phyloP scores from a whole-genome alignment of 139 green algal genomes.

The Coelastrella sp. region DNA sequence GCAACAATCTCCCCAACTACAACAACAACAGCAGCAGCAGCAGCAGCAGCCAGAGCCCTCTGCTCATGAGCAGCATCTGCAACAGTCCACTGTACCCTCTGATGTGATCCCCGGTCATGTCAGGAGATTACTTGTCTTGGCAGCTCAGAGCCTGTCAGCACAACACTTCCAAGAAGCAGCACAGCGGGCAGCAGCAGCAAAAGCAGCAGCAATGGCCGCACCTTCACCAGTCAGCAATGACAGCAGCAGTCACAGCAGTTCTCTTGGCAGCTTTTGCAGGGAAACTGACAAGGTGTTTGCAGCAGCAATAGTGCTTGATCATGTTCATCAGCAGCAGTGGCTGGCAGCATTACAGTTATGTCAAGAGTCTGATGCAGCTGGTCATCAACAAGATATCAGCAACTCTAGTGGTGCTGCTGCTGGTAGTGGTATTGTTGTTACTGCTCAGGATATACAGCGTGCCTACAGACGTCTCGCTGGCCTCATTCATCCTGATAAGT shows the following conservation, averaged over 20 bases:
- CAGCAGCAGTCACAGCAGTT: constrained; percentile 12
- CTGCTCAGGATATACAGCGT: background rate
- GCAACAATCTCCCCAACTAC: too few species aligned
- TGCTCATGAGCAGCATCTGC: constrained; percentile 23
- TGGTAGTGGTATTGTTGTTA: background rate
- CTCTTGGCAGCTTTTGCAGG: constrained; percentile 6
- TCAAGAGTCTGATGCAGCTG: too few species aligned
- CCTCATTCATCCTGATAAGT: constrained; percentile 63
- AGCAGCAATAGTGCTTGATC: background rate
- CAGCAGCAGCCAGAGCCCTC: background rate
- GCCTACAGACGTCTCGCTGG: constrained; percentile 49
- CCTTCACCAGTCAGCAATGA: background rate
- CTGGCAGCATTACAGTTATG: constrained; percentile 8
- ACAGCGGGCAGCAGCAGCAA: constrained; percentile 1
- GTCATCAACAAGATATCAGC: too few species aligned
- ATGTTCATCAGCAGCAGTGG: constrained; percentile 7
- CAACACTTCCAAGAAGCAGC: background rate
- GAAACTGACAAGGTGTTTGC: constrained; percentile 9
- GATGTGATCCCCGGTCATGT: background rate
- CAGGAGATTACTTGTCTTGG: background rate
- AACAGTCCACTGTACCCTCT: background rate
- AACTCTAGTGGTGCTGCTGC: background rate
- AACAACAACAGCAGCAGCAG: background rate
- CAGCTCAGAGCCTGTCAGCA: background rate
- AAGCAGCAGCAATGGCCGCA: background rate